Evolutionary conservation across 495 filamentous ascomycete species (phyloP).

Genomic region (Hypoxylon trugodes): DNA sequence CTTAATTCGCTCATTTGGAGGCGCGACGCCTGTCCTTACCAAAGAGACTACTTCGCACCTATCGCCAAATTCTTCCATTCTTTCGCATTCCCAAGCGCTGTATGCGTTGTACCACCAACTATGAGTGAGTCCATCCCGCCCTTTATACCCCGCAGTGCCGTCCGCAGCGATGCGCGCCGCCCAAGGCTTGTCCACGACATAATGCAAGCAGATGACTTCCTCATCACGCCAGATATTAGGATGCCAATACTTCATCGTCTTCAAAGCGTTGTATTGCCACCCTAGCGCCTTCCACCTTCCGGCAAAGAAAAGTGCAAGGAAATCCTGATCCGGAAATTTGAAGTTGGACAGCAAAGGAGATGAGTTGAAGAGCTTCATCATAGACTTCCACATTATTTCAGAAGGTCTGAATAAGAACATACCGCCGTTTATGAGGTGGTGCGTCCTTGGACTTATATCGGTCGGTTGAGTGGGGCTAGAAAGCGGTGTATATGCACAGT

Average conservation of each 20-base stretch:
- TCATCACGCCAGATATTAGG: conserved; percentile 62
- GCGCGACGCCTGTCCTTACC: conserved; percentile 1
- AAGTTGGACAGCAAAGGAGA: conserved; percentile 47
- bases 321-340: conserved; percentile 64
- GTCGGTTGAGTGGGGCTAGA: conserved; percentile 37
- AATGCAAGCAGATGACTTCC: conserved; percentile 59
- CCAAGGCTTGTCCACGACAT: conserved; percentile 69
- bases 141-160: conserved; percentile 53
- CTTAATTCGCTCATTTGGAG: neutral
- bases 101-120: conserved; percentile 57
- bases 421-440: conserved; percentile 10
- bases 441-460: conserved; percentile 37
- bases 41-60: neutral
- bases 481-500: conserved; percentile 57
- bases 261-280: conserved; percentile 65
- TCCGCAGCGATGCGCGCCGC: conserved; percentile 50
- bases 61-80: conserved; percentile 4
- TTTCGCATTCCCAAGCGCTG: conserved; percentile 38
- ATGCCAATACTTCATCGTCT: conserved; percentile 63
- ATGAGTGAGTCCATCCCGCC: conserved; percentile 57
- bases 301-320: conserved; percentile 57
- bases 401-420: conserved; percentile 20
- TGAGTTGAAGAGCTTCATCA: conserved; percentile 42
- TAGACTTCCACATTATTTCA: neutral
- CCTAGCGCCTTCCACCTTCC: conserved; percentile 52